Evolutionary conservation across 78 protist species (phyloP).

Genomic region (Tieghemostelium lacteum): DNA sequence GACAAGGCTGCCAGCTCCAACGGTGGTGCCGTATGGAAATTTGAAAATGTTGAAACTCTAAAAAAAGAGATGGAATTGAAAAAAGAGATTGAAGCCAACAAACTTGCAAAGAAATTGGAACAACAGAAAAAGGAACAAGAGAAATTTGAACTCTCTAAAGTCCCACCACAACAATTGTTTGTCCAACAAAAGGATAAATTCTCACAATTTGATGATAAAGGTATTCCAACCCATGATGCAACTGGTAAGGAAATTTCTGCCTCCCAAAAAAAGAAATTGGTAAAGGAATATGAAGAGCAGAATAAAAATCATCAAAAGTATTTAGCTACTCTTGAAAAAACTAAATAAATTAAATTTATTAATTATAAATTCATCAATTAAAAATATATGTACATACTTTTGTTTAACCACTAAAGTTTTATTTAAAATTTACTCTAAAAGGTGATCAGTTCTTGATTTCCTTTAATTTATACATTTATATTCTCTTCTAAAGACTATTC

Average conservation of each 20-base stretch:
- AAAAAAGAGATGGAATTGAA: slow-evolving; percentile 44
- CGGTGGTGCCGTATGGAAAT: slow-evolving; percentile 66
- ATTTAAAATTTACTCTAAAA: too few species aligned
- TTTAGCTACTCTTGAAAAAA: slow-evolving; percentile 23
- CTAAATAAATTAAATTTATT: background rate
- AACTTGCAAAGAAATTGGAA: slow-evolving; percentile 41
- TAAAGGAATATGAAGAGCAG: slow-evolving; percentile 50
- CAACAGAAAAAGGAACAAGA: slow-evolving; percentile 34
- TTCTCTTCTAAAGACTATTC: too few species aligned
- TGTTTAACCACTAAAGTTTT: too few species aligned
- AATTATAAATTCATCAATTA: background rate
- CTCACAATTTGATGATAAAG: slow-evolving; percentile 60
- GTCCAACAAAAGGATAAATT: slow-evolving; percentile 41
- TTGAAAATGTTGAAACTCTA: slow-evolving; percentile 52
- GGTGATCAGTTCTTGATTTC: too few species aligned
- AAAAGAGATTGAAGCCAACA: slow-evolving; percentile 29
- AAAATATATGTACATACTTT: too few species aligned
- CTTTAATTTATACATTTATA: too few species aligned
- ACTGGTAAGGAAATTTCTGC: slow-evolving; percentile 68
- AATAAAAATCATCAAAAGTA: slow-evolving; percentile 45
- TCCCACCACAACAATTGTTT: slow-evolving; percentile 62
- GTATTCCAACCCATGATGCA: slow-evolving; percentile 83
- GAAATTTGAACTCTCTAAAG: slow-evolving; percentile 45
- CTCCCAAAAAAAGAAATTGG: slow-evolving; percentile 52
- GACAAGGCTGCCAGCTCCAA: slow-evolving; percentile 32